Conservation (phyloP, 305 asterid species). For the Fraxinus baroniana region DNA sequence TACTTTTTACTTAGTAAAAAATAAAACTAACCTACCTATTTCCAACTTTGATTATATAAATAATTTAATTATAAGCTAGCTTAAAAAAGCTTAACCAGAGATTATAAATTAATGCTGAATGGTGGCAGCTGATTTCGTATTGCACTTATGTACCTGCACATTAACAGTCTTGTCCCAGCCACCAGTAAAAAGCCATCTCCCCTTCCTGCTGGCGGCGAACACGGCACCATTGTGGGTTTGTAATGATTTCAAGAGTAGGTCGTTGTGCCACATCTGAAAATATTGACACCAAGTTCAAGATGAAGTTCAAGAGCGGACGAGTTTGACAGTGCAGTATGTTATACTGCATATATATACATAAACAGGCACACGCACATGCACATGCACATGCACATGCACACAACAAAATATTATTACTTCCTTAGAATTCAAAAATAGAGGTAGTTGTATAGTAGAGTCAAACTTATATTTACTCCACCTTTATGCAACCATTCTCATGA, state of each 20-base stretch:
- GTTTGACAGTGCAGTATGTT: neutral
- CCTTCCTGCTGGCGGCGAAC: conserved; percentile 57
- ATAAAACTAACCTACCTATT: neutral
- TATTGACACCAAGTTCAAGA: neutral
- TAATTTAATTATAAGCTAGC: neutral
- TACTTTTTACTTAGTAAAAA: neutral
- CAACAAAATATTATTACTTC: neutral
- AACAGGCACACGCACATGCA: neutral
- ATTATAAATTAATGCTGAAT: neutral
- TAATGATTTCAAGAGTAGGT: conserved; percentile 48
- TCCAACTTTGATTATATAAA: neutral
- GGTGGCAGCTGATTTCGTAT: neutral
- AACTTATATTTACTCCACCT: conserved; percentile 34
- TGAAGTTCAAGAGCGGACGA: neutral
- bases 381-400: neutral
- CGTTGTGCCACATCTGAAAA: conserved; percentile 66
- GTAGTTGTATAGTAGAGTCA: neutral
- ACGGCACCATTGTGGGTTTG: conserved; percentile 61
- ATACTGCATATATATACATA: neutral
- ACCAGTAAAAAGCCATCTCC: conserved; percentile 71
- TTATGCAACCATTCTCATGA: conserved; percentile 63
- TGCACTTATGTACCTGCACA: conserved; percentile 51
- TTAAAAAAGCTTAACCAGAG: neutral
- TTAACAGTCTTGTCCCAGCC: conserved; percentile 75
- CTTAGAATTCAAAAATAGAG: neutral